Evolutionary conservation across 331 rosid genomes (phyloP).

Genomic region (Acacia pycnantha): DNA sequence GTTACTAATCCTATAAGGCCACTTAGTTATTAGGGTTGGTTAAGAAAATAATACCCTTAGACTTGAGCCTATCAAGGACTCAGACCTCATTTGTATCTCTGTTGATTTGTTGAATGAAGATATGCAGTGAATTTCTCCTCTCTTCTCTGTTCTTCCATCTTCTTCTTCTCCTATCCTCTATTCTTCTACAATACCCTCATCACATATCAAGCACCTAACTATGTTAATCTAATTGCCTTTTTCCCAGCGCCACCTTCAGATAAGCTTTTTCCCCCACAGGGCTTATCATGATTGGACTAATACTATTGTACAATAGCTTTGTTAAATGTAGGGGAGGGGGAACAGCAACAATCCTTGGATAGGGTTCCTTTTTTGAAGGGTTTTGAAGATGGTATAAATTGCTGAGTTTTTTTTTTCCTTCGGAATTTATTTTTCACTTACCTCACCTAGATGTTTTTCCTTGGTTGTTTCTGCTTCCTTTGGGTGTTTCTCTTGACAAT

Average conservation of each 20-base stretch:
- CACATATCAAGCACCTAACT: neutral
- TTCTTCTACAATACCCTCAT: too few species aligned
- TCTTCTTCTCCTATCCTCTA: too few species aligned
- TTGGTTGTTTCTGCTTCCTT: neutral
- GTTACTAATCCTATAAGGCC: too few species aligned
- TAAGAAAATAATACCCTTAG: too few species aligned
- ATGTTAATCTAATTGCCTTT: neutral
- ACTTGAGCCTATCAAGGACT: too few species aligned
- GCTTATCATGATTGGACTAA: neutral
- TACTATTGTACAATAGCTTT: neutral
- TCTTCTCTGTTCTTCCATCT: too few species aligned
- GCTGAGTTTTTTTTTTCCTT: neutral
- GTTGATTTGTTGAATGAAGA: too few species aligned
- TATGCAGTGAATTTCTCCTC: too few species aligned
- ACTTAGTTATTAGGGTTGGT: too few species aligned
- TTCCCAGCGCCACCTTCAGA: neutral
- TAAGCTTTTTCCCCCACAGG: neutral
- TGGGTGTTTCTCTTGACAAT: neutral
- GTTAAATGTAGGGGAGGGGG: neutral
- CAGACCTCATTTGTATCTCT: too few species aligned
- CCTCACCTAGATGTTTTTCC: neutral
- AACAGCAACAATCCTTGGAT: neutral
- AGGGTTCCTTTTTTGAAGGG: neutral
- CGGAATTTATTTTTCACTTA: neutral
- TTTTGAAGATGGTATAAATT: neutral